These are phyloP conservation scores for Ilex asprella DNA, from an alignment of 257 asterid species.

Conservation along the genomic window DNA sequence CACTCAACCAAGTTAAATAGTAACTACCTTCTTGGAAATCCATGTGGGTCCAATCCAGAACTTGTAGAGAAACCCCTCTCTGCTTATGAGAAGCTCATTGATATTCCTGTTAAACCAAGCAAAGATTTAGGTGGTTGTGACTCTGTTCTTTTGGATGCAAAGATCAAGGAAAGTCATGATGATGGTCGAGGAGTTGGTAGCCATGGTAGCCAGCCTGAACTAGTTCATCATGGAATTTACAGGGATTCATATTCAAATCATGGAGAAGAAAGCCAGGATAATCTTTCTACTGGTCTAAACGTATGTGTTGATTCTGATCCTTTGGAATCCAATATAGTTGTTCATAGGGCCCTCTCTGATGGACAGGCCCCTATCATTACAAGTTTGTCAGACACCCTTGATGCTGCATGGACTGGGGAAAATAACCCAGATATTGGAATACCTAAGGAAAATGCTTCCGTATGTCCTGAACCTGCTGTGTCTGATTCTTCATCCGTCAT, in stretches of 20 bases:
- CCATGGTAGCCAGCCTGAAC: conserved; percentile 21
- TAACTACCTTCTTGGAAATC: conserved; percentile 22
- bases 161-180: conserved; percentile 30
- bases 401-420: conserved; percentile 95
- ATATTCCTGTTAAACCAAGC: conserved; percentile 23
- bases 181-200: conserved; percentile 12
- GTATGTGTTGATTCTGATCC: conserved; percentile 30
- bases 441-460: conserved; percentile 26
- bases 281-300: conserved; percentile 27
- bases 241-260: conserved; percentile 15
- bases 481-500: conserved; percentile 31
- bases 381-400: conserved; percentile 70
- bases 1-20: conserved; percentile 45
- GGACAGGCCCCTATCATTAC: conserved; percentile 47
- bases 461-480: conserved; percentile 29
- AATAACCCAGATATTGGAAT: conserved; percentile 28
- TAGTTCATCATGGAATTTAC: conserved; percentile 24
- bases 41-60: conserved; percentile 26
- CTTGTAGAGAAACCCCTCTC: conserved; percentile 28
- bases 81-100: conserved; percentile 28
- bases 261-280: conserved; percentile 19
- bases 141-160: conserved; percentile 24
- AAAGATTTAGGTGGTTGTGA: conserved; percentile 18
- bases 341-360: conserved; percentile 53
- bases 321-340: conserved; percentile 28